phyloP scores from a whole-genome alignment of 768 basidiomycete species.

The Vishniacozyma victoriae region DNA sequence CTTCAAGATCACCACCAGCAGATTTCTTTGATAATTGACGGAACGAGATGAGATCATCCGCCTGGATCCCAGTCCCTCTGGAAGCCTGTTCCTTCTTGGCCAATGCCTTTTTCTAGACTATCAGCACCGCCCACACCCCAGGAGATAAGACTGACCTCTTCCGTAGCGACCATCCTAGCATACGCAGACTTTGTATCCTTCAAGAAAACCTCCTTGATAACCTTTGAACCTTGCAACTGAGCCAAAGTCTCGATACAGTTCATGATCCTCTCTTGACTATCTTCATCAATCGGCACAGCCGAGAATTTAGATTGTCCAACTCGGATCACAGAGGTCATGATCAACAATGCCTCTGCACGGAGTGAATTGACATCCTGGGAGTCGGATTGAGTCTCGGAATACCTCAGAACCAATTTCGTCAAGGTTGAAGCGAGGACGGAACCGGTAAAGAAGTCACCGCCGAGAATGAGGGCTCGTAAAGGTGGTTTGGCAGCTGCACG shows the following conservation, averaged over 20 bases:
- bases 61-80: constrained; percentile 69
- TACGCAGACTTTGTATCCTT: constrained; percentile 83
- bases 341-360: constrained; percentile 91
- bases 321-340: constrained; percentile 95
- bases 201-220: constrained; percentile 57
- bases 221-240: constrained; percentile 59
- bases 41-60: constrained; percentile 87
- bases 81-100: constrained; percentile 82
- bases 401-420: constrained; percentile 84
- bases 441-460: constrained; percentile 96
- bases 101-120: constrained; percentile 68
- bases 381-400: constrained; percentile 52
- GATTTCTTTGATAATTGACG: constrained; percentile 92
- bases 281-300: constrained; percentile 93
- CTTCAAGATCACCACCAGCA: constrained; percentile 61
- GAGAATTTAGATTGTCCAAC: constrained; percentile 96
- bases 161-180: constrained; percentile 88
- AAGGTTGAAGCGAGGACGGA: constrained; percentile 81
- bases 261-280: constrained; percentile 91
- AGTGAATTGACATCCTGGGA: constrained; percentile 62
- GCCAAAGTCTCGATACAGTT: constrained; percentile 92
- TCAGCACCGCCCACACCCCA: constrained; percentile 11
- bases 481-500: constrained; percentile 87
- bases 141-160: constrained; percentile 60
- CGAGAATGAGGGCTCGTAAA: constrained; percentile 80